Conservation (phyloP, 805 yeast genomes). For the Ogataea ramenticola region DNA sequence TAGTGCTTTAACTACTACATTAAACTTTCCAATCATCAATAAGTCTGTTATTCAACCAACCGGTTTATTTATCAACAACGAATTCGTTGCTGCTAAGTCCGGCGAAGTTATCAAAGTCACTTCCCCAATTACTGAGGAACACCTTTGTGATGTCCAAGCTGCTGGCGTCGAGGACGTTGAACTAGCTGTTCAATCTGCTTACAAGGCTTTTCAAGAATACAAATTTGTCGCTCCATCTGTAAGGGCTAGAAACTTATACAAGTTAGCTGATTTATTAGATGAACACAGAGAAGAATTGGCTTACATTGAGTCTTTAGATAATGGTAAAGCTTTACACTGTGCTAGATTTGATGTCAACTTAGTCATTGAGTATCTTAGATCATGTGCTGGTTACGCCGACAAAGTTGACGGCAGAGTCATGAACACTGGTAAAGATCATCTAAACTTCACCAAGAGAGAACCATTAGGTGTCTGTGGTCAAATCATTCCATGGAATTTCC, state of each 20-base stretch:
- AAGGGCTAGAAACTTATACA: slow-evolving; percentile 45
- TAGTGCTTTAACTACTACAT: slow-evolving; percentile 18
- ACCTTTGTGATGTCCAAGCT: slow-evolving; percentile 42
- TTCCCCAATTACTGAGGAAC: slow-evolving; percentile 47
- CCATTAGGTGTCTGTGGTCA: slow-evolving; percentile 82
- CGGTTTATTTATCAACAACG: slow-evolving; percentile 53
- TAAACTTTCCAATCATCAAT: slow-evolving; percentile 28
- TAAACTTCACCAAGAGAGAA: slow-evolving; percentile 61
- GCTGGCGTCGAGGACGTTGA: slow-evolving; percentile 61
- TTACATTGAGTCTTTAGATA: slow-evolving; percentile 64
- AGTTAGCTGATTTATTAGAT: slow-evolving; percentile 65
- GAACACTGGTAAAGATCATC: slow-evolving; percentile 55
- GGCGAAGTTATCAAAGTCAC: slow-evolving; percentile 45
- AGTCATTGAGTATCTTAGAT: slow-evolving; percentile 57
- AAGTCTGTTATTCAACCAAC: slow-evolving; percentile 44
- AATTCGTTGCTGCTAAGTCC: slow-evolving; percentile 41
- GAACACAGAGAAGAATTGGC: slow-evolving; percentile 56
- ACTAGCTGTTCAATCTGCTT: slow-evolving; percentile 61
- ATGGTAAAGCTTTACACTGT: slow-evolving; percentile 66
- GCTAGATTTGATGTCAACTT: slow-evolving; percentile 65
- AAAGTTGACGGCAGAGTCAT: slow-evolving; percentile 59
- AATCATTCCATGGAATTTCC: slow-evolving; percentile 84
- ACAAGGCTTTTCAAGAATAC: slow-evolving; percentile 57
- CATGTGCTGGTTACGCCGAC: slow-evolving; percentile 69
- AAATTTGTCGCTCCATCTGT: slow-evolving; percentile 47